Evolutionary conservation across 2,329 filamentous ascomycete species (phyloP).

Genomic region (Colletotrichum falcatum): DNA sequence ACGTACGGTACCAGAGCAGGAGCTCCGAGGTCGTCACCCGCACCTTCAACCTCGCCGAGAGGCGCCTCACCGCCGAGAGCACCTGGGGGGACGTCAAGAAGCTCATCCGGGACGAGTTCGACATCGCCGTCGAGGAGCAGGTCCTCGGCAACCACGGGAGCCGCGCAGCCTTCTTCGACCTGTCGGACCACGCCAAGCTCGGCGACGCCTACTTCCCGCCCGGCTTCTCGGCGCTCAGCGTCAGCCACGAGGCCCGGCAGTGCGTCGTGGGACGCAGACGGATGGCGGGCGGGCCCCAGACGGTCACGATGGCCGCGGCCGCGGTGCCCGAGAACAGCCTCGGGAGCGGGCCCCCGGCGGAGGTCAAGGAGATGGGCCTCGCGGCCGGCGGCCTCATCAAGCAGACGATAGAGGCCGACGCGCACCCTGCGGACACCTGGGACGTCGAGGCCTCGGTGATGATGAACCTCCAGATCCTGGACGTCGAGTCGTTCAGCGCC

Average conservation of each 20-base stretch:
- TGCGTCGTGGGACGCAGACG: neutral
- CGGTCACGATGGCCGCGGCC: neutral
- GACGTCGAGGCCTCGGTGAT: conserved; percentile 45
- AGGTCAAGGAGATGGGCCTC: conserved; percentile 50
- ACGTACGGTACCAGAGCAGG: conserved; percentile 38
- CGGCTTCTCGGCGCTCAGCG: conserved; percentile 26
- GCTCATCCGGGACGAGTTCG: conserved; percentile 32
- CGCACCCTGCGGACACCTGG: conserved; percentile 46
- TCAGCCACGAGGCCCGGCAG: neutral
- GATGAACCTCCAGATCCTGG: conserved; percentile 56
- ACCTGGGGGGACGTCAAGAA: conserved; percentile 41
- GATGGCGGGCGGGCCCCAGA: neutral
- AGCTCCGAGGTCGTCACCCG: conserved; percentile 33
- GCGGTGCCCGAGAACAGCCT: neutral
- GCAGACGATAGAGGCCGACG: conserved; percentile 52
- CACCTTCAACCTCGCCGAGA: conserved; percentile 34
- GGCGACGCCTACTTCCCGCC: conserved; percentile 41
- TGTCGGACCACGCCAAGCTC: conserved; percentile 25
- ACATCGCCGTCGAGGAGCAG: conserved; percentile 28
- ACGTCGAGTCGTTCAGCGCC: conserved; percentile 49
- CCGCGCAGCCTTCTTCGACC: conserved; percentile 6
- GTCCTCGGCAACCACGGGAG: conserved; percentile 1
- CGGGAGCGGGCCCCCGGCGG: neutral
- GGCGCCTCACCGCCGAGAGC: conserved; percentile 28
- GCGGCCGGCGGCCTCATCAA: conserved; percentile 55